phyloP scores from a whole-genome alignment of 2,329 filamentous ascomycete genomes.

The Lachnellula cervina region DNA sequence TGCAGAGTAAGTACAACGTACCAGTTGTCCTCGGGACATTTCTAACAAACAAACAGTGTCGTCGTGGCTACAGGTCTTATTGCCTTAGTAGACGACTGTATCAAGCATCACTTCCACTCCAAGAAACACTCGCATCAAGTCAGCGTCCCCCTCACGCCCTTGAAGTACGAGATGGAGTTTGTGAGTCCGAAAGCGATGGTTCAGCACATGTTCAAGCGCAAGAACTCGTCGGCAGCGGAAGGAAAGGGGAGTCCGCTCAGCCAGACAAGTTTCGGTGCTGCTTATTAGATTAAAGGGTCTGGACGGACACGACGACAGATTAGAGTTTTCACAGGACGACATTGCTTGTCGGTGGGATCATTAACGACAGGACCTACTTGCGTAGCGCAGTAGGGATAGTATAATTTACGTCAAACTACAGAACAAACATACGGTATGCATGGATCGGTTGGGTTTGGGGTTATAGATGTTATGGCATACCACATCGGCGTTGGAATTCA shows the following conservation, averaged over 20 bases:
- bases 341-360: background rate
- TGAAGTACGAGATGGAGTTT: constrained; percentile 51
- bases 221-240: background rate
- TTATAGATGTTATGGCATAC: background rate
- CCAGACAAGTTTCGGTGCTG: constrained; percentile 6
- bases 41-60: constrained; percentile 51
- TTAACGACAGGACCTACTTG: background rate
- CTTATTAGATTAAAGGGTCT: background rate
- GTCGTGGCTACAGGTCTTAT: constrained; percentile 87
- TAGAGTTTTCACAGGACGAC: background rate
- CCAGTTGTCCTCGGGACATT: background rate
- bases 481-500: background rate
- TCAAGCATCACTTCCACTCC: constrained; percentile 48
- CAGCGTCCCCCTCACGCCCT: constrained; percentile 47
- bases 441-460: background rate
- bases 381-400: background rate
- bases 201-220: constrained; percentile 57
- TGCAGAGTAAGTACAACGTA: constrained; percentile 65
- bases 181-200: constrained; percentile 58
- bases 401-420: background rate
- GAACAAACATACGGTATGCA: background rate
- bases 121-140: constrained; percentile 45
- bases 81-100: constrained; percentile 84
- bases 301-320: background rate
- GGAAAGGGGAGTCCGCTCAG: constrained; percentile 17